A percentile compares a stretch with the other conserved stretches of the same genome.
Conservation (phyloP, 1,139 yeast species). For the Petasospora fabianii region DNA sequence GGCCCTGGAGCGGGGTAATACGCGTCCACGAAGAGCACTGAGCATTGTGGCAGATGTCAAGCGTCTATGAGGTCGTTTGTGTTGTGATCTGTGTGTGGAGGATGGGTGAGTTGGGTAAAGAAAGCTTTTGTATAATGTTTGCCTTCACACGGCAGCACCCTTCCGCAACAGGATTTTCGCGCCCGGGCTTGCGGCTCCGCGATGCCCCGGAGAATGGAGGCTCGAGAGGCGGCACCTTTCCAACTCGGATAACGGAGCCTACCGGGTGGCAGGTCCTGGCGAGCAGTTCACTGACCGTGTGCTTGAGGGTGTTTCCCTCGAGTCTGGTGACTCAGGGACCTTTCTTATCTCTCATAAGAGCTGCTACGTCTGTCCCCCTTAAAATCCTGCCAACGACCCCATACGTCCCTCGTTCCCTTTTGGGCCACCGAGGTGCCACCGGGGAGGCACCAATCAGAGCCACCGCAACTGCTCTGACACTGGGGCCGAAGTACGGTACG, state of each 20-base stretch:
- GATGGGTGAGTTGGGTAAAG: neutral
- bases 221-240: too few relatives aligned
- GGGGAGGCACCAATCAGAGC: slow-evolving; percentile 11
- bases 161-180: neutral
- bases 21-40: slow-evolving; percentile 23
- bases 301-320: too few relatives aligned
- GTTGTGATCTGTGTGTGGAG: neutral
- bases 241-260: too few relatives aligned
- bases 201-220: too few relatives aligned
- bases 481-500: slow-evolving; percentile 5
- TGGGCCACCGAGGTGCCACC: too few relatives aligned
- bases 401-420: too few relatives aligned
- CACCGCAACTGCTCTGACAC: slow-evolving; percentile 9
- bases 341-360: too few relatives aligned
- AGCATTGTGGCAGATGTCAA: slow-evolving; percentile 18
- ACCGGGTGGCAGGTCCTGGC: too few relatives aligned
- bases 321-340: too few relatives aligned
- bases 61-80: neutral
- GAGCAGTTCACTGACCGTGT: too few relatives aligned
- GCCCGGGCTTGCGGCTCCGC: slow-evolving; percentile 4
- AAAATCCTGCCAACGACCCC: too few relatives aligned
- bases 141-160: neutral
- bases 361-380: too few relatives aligned
- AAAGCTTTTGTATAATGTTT: neutral
- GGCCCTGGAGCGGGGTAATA: slow-evolving; percentile 24